Evolutionary conservation across 192 early-diverging fungal genomes (phyloP).

Genomic region (Allomyces javanicus): DNA sequence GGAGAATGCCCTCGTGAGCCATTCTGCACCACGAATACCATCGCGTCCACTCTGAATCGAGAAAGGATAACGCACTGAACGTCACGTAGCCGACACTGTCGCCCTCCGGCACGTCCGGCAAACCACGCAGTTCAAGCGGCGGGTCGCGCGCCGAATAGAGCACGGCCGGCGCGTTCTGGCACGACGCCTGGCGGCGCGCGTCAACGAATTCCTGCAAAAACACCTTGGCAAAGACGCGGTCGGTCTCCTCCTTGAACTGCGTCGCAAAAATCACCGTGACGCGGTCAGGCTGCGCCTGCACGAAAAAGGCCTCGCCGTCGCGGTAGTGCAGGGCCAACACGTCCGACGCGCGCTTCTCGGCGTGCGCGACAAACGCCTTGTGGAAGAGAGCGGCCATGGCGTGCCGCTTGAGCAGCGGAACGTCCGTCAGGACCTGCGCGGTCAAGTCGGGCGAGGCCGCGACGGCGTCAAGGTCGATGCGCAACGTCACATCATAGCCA

Average conservation of each 20-base stretch:
- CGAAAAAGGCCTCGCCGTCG: conserved; percentile 79
- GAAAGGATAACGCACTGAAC: conserved; percentile 41
- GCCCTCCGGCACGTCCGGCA: conserved; percentile 45
- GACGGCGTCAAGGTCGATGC: conserved; percentile 45
- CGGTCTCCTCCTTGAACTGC: conserved; percentile 92
- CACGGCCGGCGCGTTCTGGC: conserved; percentile 94
- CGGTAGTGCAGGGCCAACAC: conserved; percentile 89
- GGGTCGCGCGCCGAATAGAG: conserved; percentile 79
- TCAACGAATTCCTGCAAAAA: conserved; percentile 99
- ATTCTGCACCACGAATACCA: not conserved
- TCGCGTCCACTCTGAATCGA: not conserved
- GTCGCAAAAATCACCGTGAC: conserved; percentile 96
- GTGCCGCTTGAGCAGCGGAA: conserved; percentile 84
- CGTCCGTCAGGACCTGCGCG: conserved; percentile 56
- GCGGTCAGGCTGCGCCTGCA: conserved; percentile 74
- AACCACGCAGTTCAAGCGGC: conserved; percentile 76
- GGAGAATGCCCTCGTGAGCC: not conserved
- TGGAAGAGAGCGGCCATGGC: conserved; percentile 84
- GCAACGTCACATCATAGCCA: conserved; percentile 62
- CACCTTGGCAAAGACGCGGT: conserved; percentile 83
- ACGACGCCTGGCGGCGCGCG: conserved; percentile 69
- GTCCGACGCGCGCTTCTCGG: conserved; percentile 46
- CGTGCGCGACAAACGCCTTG: conserved; percentile 66
- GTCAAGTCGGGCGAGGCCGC: conserved; percentile 1
- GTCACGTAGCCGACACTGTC: conserved; percentile 87